These are phyloP conservation scores for Colletotrichum horii DNA, from an alignment of 2,329 filamentous ascomycete genomes.

Conservation along the genomic window DNA sequence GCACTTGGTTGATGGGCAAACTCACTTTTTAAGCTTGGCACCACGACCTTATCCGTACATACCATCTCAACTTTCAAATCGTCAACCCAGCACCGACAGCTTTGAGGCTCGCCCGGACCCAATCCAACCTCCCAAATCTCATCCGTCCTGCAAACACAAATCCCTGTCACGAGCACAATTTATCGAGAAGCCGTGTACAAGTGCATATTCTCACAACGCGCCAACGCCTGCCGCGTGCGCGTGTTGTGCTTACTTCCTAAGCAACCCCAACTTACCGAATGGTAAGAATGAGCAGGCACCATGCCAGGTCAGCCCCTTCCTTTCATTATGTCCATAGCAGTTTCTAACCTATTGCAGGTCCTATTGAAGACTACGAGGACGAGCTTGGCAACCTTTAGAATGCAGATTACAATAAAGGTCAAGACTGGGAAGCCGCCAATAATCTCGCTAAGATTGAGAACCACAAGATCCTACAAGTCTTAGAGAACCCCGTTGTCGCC, in stretches of 20 bases:
- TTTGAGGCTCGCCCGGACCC: background rate
- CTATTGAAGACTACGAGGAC: background rate
- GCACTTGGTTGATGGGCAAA: too few relatives aligned
- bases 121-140: background rate
- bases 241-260: background rate
- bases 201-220: background rate
- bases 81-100: background rate
- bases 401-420: background rate
- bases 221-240: background rate
- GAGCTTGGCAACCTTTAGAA: background rate
- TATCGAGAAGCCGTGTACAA: too few relatives aligned
- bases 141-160: background rate
- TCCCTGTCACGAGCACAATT: too few relatives aligned
- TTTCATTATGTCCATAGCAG: background rate
- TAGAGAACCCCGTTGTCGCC: background rate
- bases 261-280: background rate
- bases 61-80: background rate
- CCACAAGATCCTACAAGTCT: background rate
- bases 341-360: background rate
- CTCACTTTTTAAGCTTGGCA: too few relatives aligned
- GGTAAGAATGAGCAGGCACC: background rate
- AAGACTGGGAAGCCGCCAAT: background rate
- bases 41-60: too few relatives aligned
- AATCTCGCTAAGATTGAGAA: background rate
- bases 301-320: background rate